Evolutionary conservation across 495 filamentous ascomycete genomes (phyloP), one percentile per base, ranked within the genome.

Genomic region (Aspergillus biplanus): DNA sequence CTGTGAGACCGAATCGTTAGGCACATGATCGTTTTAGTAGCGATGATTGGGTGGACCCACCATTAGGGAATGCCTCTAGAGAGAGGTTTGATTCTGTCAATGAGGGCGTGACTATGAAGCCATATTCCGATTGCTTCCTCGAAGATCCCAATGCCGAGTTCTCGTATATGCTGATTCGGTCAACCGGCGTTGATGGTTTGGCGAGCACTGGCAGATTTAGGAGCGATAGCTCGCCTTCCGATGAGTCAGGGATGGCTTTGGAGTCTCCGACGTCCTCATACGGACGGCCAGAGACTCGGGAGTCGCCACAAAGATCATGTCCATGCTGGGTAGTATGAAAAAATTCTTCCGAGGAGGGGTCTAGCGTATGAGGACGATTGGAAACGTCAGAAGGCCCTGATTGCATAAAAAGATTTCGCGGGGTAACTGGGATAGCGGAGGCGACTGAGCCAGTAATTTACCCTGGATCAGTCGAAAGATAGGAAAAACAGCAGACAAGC

Each of bases 401-500:
- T 87, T 94, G 92, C 93, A 97, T 97, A 96, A 88, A 97, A 89
- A 80, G 78, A 73, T 74, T 75, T 76, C 78, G 64, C 65, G 63
- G 70, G 73, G 75, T 68, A 77, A 66, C 59, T 68, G 70, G 67
- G 54, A 61, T 39, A 65, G 58, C 52, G 61, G 66, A 69, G 74
- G 75, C 75, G 89, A 92, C 91, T 90, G 91, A 92, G 86, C 90
- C 80, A 82, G 79, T 52, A 58, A 61, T 47, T 53, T 53, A 50
- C 55, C 67, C 79, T 77, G 78, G 77, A 61, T 74, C 80, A 82
- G 80, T 75, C 80, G 73, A 66, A 58, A 49, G 9, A 39, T 54
- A 34, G 59, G 59, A 11, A 7, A 16, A 9, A n/a, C 13, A 11
- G 34, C 42, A 35, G 31, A 44, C 12, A 31, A 58, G 48, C 7